Evolutionary conservation across 2,329 filamentous ascomycete species (phyloP), one percentile per base, ranked within the genome.

Genomic region (Pezicula carpinea): DNA sequence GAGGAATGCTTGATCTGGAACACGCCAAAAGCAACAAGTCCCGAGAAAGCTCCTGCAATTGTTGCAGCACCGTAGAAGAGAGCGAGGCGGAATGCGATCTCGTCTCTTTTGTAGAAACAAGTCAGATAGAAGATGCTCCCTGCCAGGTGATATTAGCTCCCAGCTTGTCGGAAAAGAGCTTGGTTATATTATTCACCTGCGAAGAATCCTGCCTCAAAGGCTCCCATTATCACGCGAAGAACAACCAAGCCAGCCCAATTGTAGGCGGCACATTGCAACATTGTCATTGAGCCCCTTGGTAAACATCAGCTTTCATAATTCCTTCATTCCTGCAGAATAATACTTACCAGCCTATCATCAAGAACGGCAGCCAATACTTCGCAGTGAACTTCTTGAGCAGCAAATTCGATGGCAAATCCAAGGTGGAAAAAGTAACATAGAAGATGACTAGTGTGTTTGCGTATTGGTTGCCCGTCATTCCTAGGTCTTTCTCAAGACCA

Each of bases 371-470:
- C 10, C 47, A 32, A 23, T 36, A 40, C 8, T 47, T 48, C 5
- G 82, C 67, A 7, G 79, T 76, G 0, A 78, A 79, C 1, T 35
- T 39, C 29, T 50, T 49, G 14, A 44, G 43, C 26, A 47, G 39
- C 41, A 49, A 33, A 22, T 45, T 52, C 40, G 49, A 43, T 3
- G 38, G 44, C 10, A 35, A 26, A 1, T 77, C 80, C 34, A 78
- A 79, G 19, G 84, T 60, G 33, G 83, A 80, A 55, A 81, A 83
- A 0, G 80, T 80, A 7, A 83, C 66, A 60, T 79, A 83, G 66
- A 84, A 84, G 49, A 83, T 76, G 38, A 70, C 73, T 14, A 84
- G 62, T 36, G 83, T 69, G 26, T 75, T 70, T 58, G 82, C 83
- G 66, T 83, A 82, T 59, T 81, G 70, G 54, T 74, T 68, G 0